A percentile compares a stretch with the other conserved stretches of the same genome.
These are phyloP conservation scores for Fomitopsis betulina DNA, from an alignment of 1,284 basidiomycete species.

Conservation along the genomic window DNA sequence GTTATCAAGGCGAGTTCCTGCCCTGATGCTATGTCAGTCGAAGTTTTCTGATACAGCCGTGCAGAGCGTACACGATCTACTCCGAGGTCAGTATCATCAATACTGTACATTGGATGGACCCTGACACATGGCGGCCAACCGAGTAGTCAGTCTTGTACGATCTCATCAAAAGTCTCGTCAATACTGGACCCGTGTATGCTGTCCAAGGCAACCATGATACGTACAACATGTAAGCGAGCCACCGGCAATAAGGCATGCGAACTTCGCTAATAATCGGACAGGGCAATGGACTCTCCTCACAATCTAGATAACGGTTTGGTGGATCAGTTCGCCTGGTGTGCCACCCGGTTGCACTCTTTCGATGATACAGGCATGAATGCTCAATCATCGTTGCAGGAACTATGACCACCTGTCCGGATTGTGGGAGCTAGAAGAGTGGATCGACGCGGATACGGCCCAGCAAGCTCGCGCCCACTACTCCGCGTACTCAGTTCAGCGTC, in stretches of 20 bases:
- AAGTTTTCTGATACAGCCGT: background rate
- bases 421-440: constrained; percentile 72
- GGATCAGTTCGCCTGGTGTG: constrained; percentile 62
- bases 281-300: constrained; percentile 62
- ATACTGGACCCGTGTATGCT: constrained; percentile 65
- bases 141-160: constrained; percentile 58
- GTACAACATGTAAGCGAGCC: constrained; percentile 46
- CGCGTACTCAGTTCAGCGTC: constrained; percentile 67
- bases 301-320: constrained; percentile 48
- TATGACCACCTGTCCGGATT: constrained; percentile 69
- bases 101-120: background rate
- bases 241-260: too few species aligned
- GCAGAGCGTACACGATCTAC: constrained; percentile 35
- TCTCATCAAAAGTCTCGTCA: constrained; percentile 56
- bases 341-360: background rate
- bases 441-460: constrained; percentile 47
- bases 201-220: constrained; percentile 74
- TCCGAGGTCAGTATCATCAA: constrained; percentile 41
- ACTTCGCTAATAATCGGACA: constrained; percentile 12
- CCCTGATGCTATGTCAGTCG: background rate
- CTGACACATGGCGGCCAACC: background rate
- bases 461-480: constrained; percentile 68
- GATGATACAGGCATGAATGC: background rate
- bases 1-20: constrained; percentile 43
- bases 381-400: constrained; percentile 41